phyloP scores from a whole-genome alignment of 2,329 filamentous ascomycete species.

The Fusarium algeriense region DNA sequence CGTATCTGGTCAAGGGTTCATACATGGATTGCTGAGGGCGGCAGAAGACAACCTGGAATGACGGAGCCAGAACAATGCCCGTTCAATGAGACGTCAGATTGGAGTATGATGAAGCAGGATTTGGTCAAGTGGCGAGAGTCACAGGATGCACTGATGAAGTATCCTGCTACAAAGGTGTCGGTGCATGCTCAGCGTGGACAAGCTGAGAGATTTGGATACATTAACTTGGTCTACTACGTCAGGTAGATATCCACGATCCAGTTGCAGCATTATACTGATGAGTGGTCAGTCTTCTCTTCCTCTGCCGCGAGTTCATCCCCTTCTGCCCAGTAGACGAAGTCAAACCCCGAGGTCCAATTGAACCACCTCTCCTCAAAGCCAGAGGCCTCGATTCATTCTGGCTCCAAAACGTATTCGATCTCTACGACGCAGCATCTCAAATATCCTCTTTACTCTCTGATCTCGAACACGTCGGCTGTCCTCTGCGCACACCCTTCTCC shows the following conservation, averaged over 20 bases:
- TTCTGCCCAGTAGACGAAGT: slow-evolving; percentile 44
- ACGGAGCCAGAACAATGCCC: slow-evolving; percentile 39
- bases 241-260: slow-evolving; percentile 26
- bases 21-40: slow-evolving; percentile 42
- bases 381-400: slow-evolving; percentile 39
- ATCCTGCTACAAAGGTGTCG: slow-evolving; percentile 38
- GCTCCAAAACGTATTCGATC: slow-evolving; percentile 28
- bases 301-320: slow-evolving; percentile 42
- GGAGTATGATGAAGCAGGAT: slow-evolving; percentile 38
- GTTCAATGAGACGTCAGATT: slow-evolving; percentile 34
- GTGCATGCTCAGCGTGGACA: slow-evolving; percentile 44
- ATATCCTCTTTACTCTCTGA: slow-evolving; percentile 41
- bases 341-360: slow-evolving; percentile 41
- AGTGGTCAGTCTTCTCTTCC: slow-evolving; percentile 18
- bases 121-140: slow-evolving; percentile 38
- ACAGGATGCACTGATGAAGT: slow-evolving; percentile 32
- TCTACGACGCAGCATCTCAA: slow-evolving; percentile 40
- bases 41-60: slow-evolving; percentile 39
- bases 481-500: slow-evolving; percentile 42
- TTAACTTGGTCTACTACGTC: slow-evolving; percentile 46
- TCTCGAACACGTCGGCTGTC: slow-evolving; percentile 36
- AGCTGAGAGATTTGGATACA: slow-evolving; percentile 43
- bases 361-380: slow-evolving; percentile 39
- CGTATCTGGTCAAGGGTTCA: slow-evolving; percentile 44
- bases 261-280: background rate